Base-by-base conservation (phyloP, 352 stramenopile species). In the Globisporangium barbulae region DNA sequence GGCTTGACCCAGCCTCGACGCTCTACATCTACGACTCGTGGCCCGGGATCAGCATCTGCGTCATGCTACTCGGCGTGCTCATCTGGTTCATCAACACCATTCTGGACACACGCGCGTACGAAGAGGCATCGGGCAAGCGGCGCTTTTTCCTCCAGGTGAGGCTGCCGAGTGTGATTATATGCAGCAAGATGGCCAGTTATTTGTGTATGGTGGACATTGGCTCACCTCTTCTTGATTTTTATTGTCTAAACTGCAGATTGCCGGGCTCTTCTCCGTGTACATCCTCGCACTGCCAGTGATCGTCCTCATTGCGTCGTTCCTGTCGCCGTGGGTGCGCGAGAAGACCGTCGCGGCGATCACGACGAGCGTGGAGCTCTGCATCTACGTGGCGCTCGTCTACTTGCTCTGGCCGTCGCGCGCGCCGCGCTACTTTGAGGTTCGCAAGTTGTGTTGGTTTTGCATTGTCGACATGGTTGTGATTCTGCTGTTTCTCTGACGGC, bases 11-110 rank as follows among this genome's bases (percentile, higher is more conserved):
- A 6, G 79, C 82, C 5, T 91, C 85, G 15, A 93, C 85, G 31
- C 66, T 91, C 2, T 93, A 91, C 74, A 89, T 93, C 28, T 91
- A 90, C 68, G 85, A 93, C 60, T 93, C 82, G 45, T 90, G 80
- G 82, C 81, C 81, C 5, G 75, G 77, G 3, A 61, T 91, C 49
- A 78, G 79, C 1, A 91, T 91, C 59, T 91, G 81, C 47, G 50
- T 76, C 9, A 56, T 91, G 6, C 83, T 90, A 25, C 61, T 90
- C 22, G 67, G 78, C 13, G 76, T 89, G 4, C 71, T 89, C 2
- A 72, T 71, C 3, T 91, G 83, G 81, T 91, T 91, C 50, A 63
- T 80, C 50, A 75, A 72, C 39, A 89, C 78, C 2, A 75, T 93
- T n/a, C 54, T 89, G 33, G 78, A 88, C 39, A 93, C 84, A 1